phyloP scores from a whole-genome alignment of 257 asterid genomes.

The Fraxinus pennsylvanica region DNA sequence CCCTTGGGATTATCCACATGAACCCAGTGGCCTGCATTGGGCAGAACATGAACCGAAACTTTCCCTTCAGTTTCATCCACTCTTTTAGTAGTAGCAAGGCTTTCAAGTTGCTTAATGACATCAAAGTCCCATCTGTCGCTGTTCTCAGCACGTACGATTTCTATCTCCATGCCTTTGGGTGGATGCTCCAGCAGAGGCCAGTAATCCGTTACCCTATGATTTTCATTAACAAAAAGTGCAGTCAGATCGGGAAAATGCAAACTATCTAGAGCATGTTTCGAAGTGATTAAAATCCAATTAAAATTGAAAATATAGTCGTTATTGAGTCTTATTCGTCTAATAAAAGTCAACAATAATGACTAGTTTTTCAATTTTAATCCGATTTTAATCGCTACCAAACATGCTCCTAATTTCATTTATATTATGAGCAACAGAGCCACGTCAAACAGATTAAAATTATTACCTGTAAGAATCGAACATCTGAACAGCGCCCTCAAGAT shows the following conservation, averaged over 20 bases:
- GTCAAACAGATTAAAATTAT: constrained; percentile 5
- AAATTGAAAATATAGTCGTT: too few relatives aligned
- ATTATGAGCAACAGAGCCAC: background rate
- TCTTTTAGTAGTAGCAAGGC: constrained; percentile 37
- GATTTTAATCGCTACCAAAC: too few relatives aligned
- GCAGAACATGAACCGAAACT: constrained; percentile 64
- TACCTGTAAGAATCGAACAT: constrained; percentile 91
- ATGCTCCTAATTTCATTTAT: background rate
- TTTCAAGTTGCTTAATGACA: constrained; percentile 55
- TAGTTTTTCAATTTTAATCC: too few relatives aligned
- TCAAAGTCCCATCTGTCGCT: constrained; percentile 81
- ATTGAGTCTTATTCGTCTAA: too few relatives aligned
- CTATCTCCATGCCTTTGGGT: constrained; percentile 71
- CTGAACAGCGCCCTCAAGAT: constrained; percentile 82
- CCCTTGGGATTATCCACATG: constrained; percentile 95
- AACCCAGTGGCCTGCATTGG: constrained; percentile 94
- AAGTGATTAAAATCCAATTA: too few relatives aligned
- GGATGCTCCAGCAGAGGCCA: constrained; percentile 68
- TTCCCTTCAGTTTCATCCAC: constrained; percentile 52
- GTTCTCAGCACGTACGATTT: constrained; percentile 74
- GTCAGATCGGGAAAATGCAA: background rate
- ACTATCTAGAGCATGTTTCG: background rate
- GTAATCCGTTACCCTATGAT: constrained; percentile 70
- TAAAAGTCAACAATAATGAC: too few relatives aligned
- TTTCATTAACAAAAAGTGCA: constrained; percentile 12